Evolutionary conservation across 2,329 filamentous ascomycete genomes (phyloP).

Genomic region (Juglanconis oblonga): DNA sequence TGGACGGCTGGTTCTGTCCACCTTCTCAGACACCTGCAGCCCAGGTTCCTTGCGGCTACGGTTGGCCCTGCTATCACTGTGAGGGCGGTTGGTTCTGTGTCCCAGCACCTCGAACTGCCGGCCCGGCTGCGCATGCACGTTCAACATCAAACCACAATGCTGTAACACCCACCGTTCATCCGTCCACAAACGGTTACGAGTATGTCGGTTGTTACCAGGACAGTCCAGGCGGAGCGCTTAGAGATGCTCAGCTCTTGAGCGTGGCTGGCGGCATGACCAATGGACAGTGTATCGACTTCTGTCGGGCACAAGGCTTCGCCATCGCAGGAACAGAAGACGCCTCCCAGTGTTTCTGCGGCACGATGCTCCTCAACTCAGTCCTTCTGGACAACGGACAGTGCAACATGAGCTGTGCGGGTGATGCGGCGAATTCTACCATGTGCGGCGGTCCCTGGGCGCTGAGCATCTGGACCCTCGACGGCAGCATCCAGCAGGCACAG

Average conservation of each 20-base stretch:
- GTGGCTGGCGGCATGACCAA: constrained; percentile 14
- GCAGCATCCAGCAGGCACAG: constrained; percentile 21
- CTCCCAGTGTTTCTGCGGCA: constrained; percentile 47
- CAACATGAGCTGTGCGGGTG: constrained; percentile 47
- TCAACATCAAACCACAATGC: not conserved
- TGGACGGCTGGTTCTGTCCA: constrained; percentile 19
- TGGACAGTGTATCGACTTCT: constrained; percentile 43
- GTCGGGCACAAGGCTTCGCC: constrained; percentile 39
- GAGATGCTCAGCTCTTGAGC: not conserved
- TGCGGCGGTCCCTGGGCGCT: constrained; percentile 51
- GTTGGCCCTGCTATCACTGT: constrained; percentile 19
- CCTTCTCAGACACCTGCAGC: constrained; percentile 16
- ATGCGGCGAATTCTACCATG: constrained; percentile 34
- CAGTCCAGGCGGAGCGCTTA: constrained; percentile 3
- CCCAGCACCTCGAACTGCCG: constrained; percentile 1
- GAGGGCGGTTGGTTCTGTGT: constrained; percentile 17
- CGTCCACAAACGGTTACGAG: constrained; percentile 1
- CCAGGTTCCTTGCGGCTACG: constrained; percentile 16
- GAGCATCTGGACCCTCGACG: constrained; percentile 41
- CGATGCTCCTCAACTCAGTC: constrained; percentile 35
- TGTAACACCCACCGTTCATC: not conserved
- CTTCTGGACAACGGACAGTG: constrained; percentile 44
- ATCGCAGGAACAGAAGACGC: constrained; percentile 49
- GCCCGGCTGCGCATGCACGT: not conserved
- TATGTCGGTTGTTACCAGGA: constrained; percentile 16